Evolutionary conservation across 805 yeast species (phyloP), one percentile per base, ranked within the genome.

Genomic region (Cyberlindnera maritima): DNA sequence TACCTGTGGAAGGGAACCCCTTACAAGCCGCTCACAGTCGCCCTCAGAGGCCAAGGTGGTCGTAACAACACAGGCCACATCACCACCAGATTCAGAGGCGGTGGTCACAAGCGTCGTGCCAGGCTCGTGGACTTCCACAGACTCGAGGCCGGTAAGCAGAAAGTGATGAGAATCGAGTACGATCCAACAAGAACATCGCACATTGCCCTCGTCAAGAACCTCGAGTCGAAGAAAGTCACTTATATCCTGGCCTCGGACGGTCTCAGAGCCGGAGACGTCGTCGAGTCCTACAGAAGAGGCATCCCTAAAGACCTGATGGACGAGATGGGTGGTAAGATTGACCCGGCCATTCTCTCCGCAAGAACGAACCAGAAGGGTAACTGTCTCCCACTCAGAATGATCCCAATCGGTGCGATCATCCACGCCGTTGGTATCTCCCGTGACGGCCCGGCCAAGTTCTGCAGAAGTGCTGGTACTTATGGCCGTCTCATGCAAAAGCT

Each of bases 101-200:
- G 99, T 60, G 98, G 98, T 31, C 94, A 87, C 65, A 88, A 87
- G 66, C 83, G 92, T 61, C 81, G 99, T 67, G 76, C 88, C 34
- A 80, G 99, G 59, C 65, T 88, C 29, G 76, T 94, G 19, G 99
- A 94, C 67, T 83, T 83, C 60, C 70, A 74, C 57, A 79, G 99
- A 61, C 59, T 65, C 34, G 76, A 65, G 3, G 68, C 82, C 1
- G 98, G 97, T 23, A 77, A 75, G 37, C 94, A 88, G 58, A 76
- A 78, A 28, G 97, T 94, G 19, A 70, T 82, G 53, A 77, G 99
- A 65, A 88, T 94, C 49, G 99, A 94, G 67, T 89, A 89, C 63
- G 99, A 94, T 68, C 99, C 99, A 41, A 87, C 87, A 60, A 80
- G 99, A 73, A 79, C 95, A 3, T 85, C 94, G 7, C 99, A 94